Conservation (phyloP, 2,329 filamentous ascomycete genomes). For the Phialocephala sp. region DNA sequence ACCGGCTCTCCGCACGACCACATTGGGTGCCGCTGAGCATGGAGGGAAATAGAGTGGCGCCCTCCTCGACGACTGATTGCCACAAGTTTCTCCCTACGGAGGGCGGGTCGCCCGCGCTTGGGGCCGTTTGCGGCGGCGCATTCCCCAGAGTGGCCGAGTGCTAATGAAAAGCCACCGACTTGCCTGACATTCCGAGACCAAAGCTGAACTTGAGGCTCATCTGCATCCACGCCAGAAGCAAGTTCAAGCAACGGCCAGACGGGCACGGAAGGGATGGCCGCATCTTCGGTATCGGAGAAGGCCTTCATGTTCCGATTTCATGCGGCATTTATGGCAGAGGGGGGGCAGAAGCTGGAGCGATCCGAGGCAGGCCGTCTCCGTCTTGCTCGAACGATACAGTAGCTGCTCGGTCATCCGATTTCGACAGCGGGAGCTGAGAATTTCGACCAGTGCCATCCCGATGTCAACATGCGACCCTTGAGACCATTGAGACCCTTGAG, state of each 20-base stretch:
- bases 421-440: background rate
- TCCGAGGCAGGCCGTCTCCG: background rate
- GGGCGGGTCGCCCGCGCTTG: background rate
- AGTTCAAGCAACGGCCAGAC: too few relatives aligned
- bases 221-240: background rate
- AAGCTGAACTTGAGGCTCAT: background rate
- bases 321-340: background rate
- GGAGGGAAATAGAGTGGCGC: background rate
- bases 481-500: background rate
- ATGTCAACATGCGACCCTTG: too few relatives aligned
- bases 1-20: background rate
- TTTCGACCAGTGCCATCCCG: background rate
- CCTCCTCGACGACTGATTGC: background rate
- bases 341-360: background rate
- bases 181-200: too few relatives aligned
- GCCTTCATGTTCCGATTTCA: background rate
- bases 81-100: background rate
- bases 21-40: background rate
- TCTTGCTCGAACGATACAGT: background rate
- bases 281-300: background rate
- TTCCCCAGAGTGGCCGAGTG: background rate
- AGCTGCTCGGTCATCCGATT: background rate
- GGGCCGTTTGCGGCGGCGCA: background rate
- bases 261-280: background rate
- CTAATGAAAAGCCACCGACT: too few relatives aligned